Evolutionary conservation across 805 yeast genomes (phyloP).

Genomic region (Kockiozyma suomiensis): DNA sequence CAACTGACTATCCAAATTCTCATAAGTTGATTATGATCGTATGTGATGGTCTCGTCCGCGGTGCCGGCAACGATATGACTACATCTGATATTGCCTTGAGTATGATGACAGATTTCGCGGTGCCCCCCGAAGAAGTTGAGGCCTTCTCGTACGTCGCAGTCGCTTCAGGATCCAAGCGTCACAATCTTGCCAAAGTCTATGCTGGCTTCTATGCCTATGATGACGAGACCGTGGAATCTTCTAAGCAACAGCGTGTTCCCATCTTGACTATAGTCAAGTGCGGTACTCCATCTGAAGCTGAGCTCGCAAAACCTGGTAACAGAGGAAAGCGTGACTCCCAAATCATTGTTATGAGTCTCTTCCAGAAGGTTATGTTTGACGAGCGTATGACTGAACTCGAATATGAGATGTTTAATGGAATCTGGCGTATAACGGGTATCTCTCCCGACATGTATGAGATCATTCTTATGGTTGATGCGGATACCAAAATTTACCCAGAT

Average conservation of each 20-base stretch:
- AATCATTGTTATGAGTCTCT: slow-evolving; percentile 84
- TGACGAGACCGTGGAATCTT: slow-evolving; percentile 69
- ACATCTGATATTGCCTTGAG: slow-evolving; percentile 89
- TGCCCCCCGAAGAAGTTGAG: slow-evolving; percentile 72
- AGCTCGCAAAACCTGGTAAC: slow-evolving; percentile 78
- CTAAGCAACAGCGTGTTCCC: slow-evolving; percentile 82
- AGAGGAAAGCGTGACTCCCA: slow-evolving; percentile 97
- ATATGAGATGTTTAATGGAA: slow-evolving; percentile 68
- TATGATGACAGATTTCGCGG: slow-evolving; percentile 80
- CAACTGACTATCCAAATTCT: slow-evolving; percentile 93
- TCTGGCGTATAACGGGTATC: slow-evolving; percentile 82
- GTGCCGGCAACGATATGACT: slow-evolving; percentile 82
- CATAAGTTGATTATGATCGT: slow-evolving; percentile 83
- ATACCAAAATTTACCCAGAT: slow-evolving; percentile 84
- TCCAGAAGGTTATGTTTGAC: slow-evolving; percentile 83
- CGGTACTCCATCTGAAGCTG: slow-evolving; percentile 83
- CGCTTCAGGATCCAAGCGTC: slow-evolving; percentile 91
- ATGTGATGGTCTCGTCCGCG: slow-evolving; percentile 94
- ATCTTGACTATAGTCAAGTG: slow-evolving; percentile 76
- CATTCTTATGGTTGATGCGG: slow-evolving; percentile 92
- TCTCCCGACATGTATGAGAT: slow-evolving; percentile 81
- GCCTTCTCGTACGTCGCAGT: slow-evolving; percentile 93
- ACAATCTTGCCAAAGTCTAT: slow-evolving; percentile 95
- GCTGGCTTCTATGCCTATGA: slow-evolving; percentile 91
- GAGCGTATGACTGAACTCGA: slow-evolving; percentile 94